Base-by-base conservation (phyloP, 1,139 yeast species). In the Arxiozyma telluris region DNA sequence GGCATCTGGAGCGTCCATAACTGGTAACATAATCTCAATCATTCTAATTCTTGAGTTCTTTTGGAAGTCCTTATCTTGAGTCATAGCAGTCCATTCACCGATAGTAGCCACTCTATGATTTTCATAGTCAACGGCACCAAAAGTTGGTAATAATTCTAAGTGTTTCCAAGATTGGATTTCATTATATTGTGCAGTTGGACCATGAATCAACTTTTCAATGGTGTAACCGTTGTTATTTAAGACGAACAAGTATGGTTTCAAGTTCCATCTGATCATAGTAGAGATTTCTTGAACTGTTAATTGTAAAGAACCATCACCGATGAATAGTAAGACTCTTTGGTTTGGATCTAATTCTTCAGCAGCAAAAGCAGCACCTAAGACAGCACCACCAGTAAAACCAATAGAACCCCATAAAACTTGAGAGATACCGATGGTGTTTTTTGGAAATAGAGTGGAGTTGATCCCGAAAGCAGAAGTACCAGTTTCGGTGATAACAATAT, bases 401-500 rank as follows among this genome's bases (percentile, higher is more conserved):
- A 87, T 87, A 46, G 95, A 86, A 54, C 95, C 95, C 91, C 94
- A 87, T 66, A 87, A 76, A 44, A 87, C 93, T 73, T 87, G 96
- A 51, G 94, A 85, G 59, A 87, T 87, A 65, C 94, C 95, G 58
- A 80, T 71, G 46, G 83, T 77, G 66, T 83, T 74, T 63, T 78
- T 73, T 58, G 95, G 95, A 82, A 84, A 87, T 67, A 81, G 80
- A 44, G 93, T 78, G 65, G 82, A 85, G 60, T 84, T 80, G 60
- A 87, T 82, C 73, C 96, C 96, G 65, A 87, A 87, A 23, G 94
- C 87, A 25, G 95, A 83, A 42, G 96, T 87, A 73, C 96, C 96
- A 47, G 95, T 87, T 71, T 87, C 96, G 54, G 93, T 82, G 62
- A 87, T 77, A 61, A 87, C 79, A 57, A 87, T 77, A 72, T 87